Base-by-base conservation (phyloP, 129 eudicot species). In the Saposhnikovia divaricata region DNA sequence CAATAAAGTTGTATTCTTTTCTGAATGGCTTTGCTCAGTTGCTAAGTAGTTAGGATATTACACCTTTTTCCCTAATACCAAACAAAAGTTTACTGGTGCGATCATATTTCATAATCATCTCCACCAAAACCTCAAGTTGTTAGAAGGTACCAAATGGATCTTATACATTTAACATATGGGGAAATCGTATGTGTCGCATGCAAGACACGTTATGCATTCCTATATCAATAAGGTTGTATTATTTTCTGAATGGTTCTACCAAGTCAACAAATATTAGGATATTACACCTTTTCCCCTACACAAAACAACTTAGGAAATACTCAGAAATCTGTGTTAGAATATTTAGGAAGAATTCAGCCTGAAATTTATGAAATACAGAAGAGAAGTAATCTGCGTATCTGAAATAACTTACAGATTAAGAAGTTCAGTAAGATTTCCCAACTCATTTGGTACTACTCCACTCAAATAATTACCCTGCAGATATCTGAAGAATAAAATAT, bases 381-480 rank as follows among this genome's bases (percentile, higher is more conserved):
- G 21, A 78, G 69, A 19, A 79, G 50, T 28, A n/a, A 21, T 63
- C 19, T 31, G 42, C 4, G 21, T 78, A 15, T 13, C 38, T 31
- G 21, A 79, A 66, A 69, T 38, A 76, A 72, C 99, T 89, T 90
- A 95, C 99, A 95, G 82, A 79, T 80, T 79, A 79, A 89, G 87
- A 78, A 92, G 94, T 84, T 85, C 83, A 6, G 90, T 86, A 70
- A 92, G 90, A 79, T 86, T 90, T 74, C 99, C 99, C 82, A 95
- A 69, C 84, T 92, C 99, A 80, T 83, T 48, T 38, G 99, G 97
- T 86, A 95, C 89, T 43, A 46, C 79, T 72, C 96, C 99, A 82
- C 99, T 90, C 45, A 95, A 84, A 84, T 90, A 95, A 82, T 92
- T 95, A 79, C 90, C 91, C 89, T 95, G 99, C 86, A 95, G 84